These are phyloP conservation scores for Periconia sp. DNA, from an alignment of 2,329 filamentous ascomycete species.

Conservation along the genomic window DNA sequence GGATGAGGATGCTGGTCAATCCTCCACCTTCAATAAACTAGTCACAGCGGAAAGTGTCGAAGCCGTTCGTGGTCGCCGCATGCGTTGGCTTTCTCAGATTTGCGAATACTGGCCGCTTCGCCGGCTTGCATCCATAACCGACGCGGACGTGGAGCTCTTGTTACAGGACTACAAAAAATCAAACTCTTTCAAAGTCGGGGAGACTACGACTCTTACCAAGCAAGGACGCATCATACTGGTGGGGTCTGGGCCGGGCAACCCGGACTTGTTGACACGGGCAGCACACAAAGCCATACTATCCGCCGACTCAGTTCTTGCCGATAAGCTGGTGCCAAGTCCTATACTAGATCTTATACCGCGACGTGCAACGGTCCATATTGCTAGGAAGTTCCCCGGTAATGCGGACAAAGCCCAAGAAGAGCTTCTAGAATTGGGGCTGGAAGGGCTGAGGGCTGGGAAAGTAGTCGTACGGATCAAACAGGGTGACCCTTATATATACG, in stretches of 20 bases:
- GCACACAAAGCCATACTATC: slow-evolving; percentile 74
- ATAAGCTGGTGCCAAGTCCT: slow-evolving; percentile 81
- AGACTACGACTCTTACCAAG: slow-evolving; percentile 30
- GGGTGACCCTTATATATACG: slow-evolving; percentile 95
- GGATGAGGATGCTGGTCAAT: slow-evolving; percentile 71
- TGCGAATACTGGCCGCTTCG: slow-evolving; percentile 98
- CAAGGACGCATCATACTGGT: slow-evolving; percentile 80
- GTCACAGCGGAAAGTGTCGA: slow-evolving; percentile 73
- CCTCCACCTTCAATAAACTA: slow-evolving; percentile 80
- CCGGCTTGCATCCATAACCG: slow-evolving; percentile 75
- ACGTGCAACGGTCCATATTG: slow-evolving; percentile 85
- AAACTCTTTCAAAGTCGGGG: slow-evolving; percentile 35
- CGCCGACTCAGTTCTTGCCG: slow-evolving; percentile 79
- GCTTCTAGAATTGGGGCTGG: slow-evolving; percentile 75
- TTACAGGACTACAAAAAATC: slow-evolving; percentile 68
- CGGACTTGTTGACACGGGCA: slow-evolving; percentile 83
- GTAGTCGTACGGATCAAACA: slow-evolving; percentile 91
- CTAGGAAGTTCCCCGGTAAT: slow-evolving; percentile 96
- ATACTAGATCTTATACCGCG: slow-evolving; percentile 90
- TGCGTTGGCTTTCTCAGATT: slow-evolving; percentile 92
- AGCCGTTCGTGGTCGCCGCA: slow-evolving; percentile 74
- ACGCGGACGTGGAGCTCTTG: slow-evolving; percentile 75
- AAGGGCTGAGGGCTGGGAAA: slow-evolving; percentile 68
- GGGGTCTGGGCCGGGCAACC: slow-evolving; percentile 89
- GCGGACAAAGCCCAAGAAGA: slow-evolving; percentile 92